Base-by-base conservation (phyloP, 495 filamentous ascomycete genomes). In the Stereocaulon alpinum region DNA sequence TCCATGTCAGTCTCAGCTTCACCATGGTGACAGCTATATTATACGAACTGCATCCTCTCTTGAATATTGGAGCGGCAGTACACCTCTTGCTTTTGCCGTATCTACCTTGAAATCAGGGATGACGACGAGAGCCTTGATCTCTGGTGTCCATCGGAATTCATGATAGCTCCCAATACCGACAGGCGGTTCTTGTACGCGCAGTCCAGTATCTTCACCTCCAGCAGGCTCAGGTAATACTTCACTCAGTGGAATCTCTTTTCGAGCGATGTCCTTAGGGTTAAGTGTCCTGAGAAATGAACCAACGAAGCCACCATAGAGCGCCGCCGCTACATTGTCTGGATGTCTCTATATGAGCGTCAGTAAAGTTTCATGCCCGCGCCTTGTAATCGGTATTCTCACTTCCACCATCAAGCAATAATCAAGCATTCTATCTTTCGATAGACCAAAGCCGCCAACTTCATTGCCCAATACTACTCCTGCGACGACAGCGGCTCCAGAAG, bases 241-340 rank as follows among this genome's bases (percentile, higher is more conserved):
- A 65, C 87, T 91, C 7, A 96, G 78, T n/a, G 92, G 92, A 65
- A 98, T 96, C 74, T 96, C 91, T 57, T 83, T 88, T 32, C 90
- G 80, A 37, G 85, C 86, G 58, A 86, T 86, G 64, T 96, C 91
- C 70, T 86, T 86, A 5, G 89, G 86, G 57, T 86, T 81, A 57
- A 97, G 79, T 57, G 94, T 90, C 71, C 90, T 94, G 48, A 96
- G 79, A 64, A 96, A 96, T 10, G 90, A 94, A 32, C 93, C 93
- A 17, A 96, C 88, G 67, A 98, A 96, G n/a, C 93, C 93, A 48
- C 93, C 93, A 68, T 91, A 96, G 30, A 96, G 80, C 1, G 92
- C 90, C 0, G 93, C 93, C 60, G 89, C 94, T 37, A 98, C 88
- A 65, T 98, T 97, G 74, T 98, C 93, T 4, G 93, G 93, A 72